Base-by-base conservation (phyloP, 257 asterid genomes). In the Datura wrightii region DNA sequence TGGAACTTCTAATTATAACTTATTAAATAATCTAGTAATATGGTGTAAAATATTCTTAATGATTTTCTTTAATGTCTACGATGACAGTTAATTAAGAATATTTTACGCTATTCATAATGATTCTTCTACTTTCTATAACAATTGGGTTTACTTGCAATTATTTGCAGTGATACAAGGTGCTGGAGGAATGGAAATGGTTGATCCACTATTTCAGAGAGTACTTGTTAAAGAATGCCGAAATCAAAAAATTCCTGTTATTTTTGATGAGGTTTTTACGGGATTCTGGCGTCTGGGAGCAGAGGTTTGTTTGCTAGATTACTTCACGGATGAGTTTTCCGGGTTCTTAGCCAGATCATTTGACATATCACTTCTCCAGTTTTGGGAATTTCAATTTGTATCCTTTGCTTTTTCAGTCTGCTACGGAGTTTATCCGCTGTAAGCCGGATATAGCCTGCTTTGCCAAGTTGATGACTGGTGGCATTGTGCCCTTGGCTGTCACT, bases 261-360 rank as follows among this genome's bases (percentile, higher is more conserved):
- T 94, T 81, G 98, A 97, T 79, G 99, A 97, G 88, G 98, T 97
- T 71, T 95, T 97, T 88, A 97, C 98, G 79, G 99, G 99, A 86
- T 97, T 97, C 86, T 95, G 99, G 99, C 99, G 97, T 79, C 98
- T 97, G 44, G 98, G 98, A 80, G 89, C 90, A 80, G 98, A 95
- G 98, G 99, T 96, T 87, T 65, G 95, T 78, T 34, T 76, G 14
- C 46, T 52, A 76, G 42, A 76, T 6, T 15, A 78, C 5, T 31
- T 52, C 10, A 71, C 10, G 1, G 0, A 85, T 65, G 71, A 16
- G 34, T 71, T 70, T 48, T 41, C 37, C 0, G 53, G 55, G 41
- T 63, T 79, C 42, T 79, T 36, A 74, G 72, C 79, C 67, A 37
- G 14, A 67, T 37, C 69, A 54, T 58, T 80, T 53, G 80, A 69